These are phyloP conservation scores for Gloeopeniophorella convolvens DNA, from an alignment of 768 basidiomycete species.

Conservation along the genomic window DNA sequence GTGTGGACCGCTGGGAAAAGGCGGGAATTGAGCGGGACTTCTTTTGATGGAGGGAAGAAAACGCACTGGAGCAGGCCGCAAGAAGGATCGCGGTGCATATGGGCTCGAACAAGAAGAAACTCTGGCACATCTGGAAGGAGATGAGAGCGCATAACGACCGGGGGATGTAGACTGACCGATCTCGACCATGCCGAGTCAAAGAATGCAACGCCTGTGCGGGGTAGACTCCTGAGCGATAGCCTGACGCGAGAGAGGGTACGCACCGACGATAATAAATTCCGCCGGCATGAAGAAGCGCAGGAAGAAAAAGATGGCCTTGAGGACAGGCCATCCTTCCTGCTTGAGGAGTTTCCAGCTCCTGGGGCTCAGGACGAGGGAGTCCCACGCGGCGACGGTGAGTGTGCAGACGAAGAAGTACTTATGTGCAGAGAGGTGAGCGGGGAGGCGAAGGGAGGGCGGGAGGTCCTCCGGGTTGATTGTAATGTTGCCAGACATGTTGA, in stretches of 20 bases:
- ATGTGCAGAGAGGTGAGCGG: slow-evolving; percentile 75
- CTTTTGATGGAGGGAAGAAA: background rate
- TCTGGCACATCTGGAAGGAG: slow-evolving; percentile 44
- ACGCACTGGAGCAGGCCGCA: slow-evolving; percentile 56
- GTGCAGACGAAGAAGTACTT: slow-evolving; percentile 90
- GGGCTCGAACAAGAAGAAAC: slow-evolving; percentile 81
- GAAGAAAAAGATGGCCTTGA: slow-evolving; percentile 74
- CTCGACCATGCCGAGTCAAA: slow-evolving; percentile 68
- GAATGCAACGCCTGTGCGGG: slow-evolving; percentile 64
- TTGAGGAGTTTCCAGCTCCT: slow-evolving; percentile 68
- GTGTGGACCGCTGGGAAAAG: slow-evolving; percentile 54
- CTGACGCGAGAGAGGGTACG: slow-evolving; percentile 15
- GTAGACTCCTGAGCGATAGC: slow-evolving; percentile 7
- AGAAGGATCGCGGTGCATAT: slow-evolving; percentile 79
- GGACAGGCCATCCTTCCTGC: slow-evolving; percentile 59
- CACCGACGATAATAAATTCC: slow-evolving; percentile 73
- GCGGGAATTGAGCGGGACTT: background rate
- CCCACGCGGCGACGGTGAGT: slow-evolving; percentile 85
- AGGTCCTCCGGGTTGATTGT: slow-evolving; percentile 25
- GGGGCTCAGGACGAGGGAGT: slow-evolving; percentile 78
- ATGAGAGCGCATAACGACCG: background rate
- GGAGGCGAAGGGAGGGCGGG: slow-evolving; percentile 64
- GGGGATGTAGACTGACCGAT: slow-evolving; percentile 33
- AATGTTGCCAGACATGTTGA: slow-evolving; percentile 12
- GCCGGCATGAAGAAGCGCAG: slow-evolving; percentile 70